These are phyloP conservation scores for Debaryomyces coudertii DNA, from an alignment of 1,139 yeast genomes.

Conservation along the genomic window DNA sequence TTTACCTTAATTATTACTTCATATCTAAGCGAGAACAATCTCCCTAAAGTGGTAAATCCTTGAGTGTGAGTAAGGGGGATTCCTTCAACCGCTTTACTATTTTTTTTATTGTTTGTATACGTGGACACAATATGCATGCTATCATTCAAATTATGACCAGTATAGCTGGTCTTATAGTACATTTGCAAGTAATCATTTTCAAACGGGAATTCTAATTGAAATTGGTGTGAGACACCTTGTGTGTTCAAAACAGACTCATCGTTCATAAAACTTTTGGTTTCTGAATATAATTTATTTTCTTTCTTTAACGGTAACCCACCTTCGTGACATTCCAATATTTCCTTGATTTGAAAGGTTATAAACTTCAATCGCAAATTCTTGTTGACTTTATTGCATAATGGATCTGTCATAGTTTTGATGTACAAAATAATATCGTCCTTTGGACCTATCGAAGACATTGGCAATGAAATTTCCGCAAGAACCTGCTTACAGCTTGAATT, in stretches of 20 bases:
- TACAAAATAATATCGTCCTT: conserved; percentile 44
- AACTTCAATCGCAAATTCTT: conserved; percentile 48
- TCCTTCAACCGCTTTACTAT: conserved; percentile 39
- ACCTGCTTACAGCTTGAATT: conserved; percentile 47
- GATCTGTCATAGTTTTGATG: conserved; percentile 42
- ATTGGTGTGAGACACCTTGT: conserved; percentile 33
- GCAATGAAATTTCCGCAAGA: conserved; percentile 45
- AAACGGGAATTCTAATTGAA: conserved; percentile 38
- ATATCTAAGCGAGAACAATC: conserved; percentile 55
- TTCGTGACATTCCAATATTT: conserved; percentile 50
- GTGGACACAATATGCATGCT: background rate
- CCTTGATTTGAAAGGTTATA: conserved; percentile 53
- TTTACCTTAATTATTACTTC: conserved; percentile 54
- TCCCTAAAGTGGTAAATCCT: conserved; percentile 54
- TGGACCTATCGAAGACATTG: conserved; percentile 55
- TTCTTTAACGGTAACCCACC: conserved; percentile 48
- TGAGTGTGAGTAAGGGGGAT: conserved; percentile 49
- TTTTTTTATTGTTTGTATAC: conserved; percentile 11
- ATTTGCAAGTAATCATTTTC: conserved; percentile 41
- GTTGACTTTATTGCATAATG: conserved; percentile 34
- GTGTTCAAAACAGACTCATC: conserved; percentile 30
- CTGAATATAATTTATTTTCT: conserved; percentile 38
- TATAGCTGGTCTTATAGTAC: conserved; percentile 17
- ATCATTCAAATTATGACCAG: background rate
- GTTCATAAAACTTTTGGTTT: conserved; percentile 27